Evolutionary conservation across 495 filamentous ascomycete genomes (phyloP), one percentile per base, ranked within the genome.

Genomic region (Aspergillus nanangensis): DNA sequence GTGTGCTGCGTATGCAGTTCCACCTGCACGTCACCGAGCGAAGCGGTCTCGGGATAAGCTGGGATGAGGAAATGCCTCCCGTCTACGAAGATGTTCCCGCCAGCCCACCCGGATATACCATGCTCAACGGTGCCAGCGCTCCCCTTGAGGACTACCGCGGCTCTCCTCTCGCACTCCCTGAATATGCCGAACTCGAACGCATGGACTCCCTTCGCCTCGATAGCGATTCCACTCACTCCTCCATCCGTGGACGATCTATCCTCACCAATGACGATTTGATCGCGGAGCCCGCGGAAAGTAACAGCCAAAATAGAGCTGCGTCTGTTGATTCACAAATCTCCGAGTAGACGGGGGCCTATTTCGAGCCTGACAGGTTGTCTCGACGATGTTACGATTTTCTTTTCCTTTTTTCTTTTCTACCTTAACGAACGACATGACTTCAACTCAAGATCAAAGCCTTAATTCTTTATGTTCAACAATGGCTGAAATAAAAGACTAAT

Each of bases 31-130:
- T 96, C 41, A 96, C 92, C 1, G 87, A 95, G 61, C 78, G 90
- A 27, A 78, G 77, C 14, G 93, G 94, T 2, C 73, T 97, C 41
- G 93, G 93, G 3, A 92, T 99, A 57, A 87, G 83, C 58, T 99
- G 93, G 93, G 93, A 99, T 47, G 90, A 96, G 65, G 93, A 99
- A 67, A 81, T 85, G 63, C 93, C 93, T 27, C 93, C 93, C 0
- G 80, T 92, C 56, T 99, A 99, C 59, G 87, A 93, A 68, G 88
- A 97, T 59, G 90, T 99, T 21, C 91, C 92, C 0, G 82, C 81
- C 7, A 88, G 85, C 36, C 93, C 93, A 24, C 93, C 93, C 0
- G 77, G 77, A 2, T 97, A 98, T 57, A 62, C 60, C n/a, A 67
- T 60, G 47, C 55, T 75, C 21, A 62, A 70, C 20, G 70, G 61